phyloP scores from a whole-genome alignment of 2,329 filamentous ascomycete species.

The Beauveria bassiana region DNA sequence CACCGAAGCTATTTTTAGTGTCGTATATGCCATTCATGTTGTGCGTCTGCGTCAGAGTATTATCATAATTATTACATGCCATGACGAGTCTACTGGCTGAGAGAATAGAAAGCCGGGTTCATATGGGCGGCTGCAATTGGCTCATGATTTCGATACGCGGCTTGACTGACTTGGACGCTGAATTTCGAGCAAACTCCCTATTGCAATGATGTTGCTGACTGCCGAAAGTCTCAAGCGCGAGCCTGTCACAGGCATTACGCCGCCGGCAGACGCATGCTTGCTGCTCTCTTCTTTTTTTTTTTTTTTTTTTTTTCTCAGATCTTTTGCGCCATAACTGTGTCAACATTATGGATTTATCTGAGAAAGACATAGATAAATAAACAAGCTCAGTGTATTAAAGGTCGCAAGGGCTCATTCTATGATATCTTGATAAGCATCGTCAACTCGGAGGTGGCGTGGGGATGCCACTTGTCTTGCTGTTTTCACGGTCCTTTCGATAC shows the following conservation, averaged over 20 bases:
- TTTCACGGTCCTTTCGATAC: background rate
- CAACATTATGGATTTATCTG: background rate
- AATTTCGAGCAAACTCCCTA: background rate
- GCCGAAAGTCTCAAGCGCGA: background rate
- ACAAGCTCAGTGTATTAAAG: background rate
- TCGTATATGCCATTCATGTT: too few species aligned
- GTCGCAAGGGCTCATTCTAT: background rate
- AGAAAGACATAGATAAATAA: background rate
- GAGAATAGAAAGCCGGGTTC: background rate
- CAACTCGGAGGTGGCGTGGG: background rate
- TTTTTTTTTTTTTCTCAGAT: too few species aligned
- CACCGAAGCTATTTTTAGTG: too few species aligned
- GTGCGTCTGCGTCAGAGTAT: too few species aligned
- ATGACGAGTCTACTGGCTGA: background rate
- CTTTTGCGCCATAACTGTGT: background rate
- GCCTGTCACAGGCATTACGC: background rate
- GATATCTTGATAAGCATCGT: background rate
- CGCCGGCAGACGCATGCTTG: background rate
- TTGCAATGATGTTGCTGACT: background rate
- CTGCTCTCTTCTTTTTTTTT: background rate
- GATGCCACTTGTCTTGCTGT: background rate
- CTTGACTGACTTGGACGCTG: background rate
- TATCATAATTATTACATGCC: background rate
- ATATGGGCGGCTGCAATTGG: background rate
- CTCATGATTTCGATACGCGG: conserved; percentile 47